phyloP scores from a whole-genome alignment of 306 rosid genomes.

The Calophaca sinica region DNA sequence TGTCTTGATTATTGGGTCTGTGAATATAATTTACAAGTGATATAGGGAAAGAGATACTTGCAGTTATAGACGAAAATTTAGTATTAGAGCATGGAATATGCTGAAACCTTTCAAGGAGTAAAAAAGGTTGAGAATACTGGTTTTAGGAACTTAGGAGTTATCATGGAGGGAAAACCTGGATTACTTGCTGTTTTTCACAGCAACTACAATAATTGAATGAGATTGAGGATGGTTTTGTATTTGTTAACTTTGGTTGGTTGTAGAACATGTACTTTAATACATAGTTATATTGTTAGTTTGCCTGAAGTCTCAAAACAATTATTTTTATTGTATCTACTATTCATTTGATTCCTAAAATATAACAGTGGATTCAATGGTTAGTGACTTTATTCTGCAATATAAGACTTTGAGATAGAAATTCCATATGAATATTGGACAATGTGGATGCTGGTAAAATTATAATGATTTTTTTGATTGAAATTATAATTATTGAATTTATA shows the following conservation, averaged over 20 bases:
- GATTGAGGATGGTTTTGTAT: constrained; percentile 11
- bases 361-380: background rate
- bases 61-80: constrained; percentile 25
- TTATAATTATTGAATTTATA: background rate
- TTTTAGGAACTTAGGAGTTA: constrained; percentile 22
- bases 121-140: constrained; percentile 16
- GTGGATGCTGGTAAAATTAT: constrained; percentile 2
- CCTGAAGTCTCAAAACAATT: background rate
- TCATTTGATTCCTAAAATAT: background rate
- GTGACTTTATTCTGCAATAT: constrained; percentile 21
- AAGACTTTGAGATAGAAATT: constrained; percentile 20
- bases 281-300: constrained; percentile 1
- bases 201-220: constrained; percentile 22
- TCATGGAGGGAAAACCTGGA: background rate
- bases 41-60: constrained; percentile 26
- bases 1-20: constrained; percentile 40
- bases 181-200: constrained; percentile 16
- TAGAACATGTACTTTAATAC: constrained; percentile 2
- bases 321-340: constrained; percentile 7
- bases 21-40: constrained; percentile 13
- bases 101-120: constrained; percentile 31
- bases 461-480: constrained; percentile 31
- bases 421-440: constrained; percentile 28
- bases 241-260: constrained; percentile 24
- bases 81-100: constrained; percentile 35